A percentile compares a stretch with the other conserved stretches of the same genome.
phyloP scores from a whole-genome alignment of 768 basidiomycete species.

The Kwoniella dendrophila region DNA sequence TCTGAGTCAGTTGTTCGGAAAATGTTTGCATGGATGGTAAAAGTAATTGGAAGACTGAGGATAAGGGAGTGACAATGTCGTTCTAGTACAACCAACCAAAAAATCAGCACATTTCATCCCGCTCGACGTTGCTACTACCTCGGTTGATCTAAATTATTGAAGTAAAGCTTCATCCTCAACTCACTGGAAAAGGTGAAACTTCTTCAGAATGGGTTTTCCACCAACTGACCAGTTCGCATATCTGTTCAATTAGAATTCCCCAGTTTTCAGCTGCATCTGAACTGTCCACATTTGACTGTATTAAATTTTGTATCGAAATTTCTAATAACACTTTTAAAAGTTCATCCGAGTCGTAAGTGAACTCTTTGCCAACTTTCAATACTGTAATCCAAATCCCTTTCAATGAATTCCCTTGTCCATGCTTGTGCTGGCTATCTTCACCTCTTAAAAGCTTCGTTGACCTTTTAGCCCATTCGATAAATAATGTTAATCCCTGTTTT shows the following conservation, averaged over 20 bases:
- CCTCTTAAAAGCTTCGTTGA: too few relatives aligned
- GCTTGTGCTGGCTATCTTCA: too few relatives aligned
- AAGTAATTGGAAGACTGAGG: not conserved
- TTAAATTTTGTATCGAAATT: constrained; percentile 5
- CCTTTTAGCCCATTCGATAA: constrained; percentile 9
- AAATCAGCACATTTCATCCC: constrained; percentile 4
- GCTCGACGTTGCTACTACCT: too few relatives aligned
- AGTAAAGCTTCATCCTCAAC: constrained; percentile 5
- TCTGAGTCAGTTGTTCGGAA: constrained; percentile 4
- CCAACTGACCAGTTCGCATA: constrained; percentile 23
- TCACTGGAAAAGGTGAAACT: constrained; percentile 27
- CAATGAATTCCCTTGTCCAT: not conserved
- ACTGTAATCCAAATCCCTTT: not conserved
- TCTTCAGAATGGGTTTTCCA: constrained; percentile 22
- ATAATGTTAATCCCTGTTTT: constrained; percentile 8
- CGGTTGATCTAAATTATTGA: not conserved
- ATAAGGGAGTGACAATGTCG: not conserved
- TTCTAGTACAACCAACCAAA: not conserved
- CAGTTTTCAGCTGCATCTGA: constrained; percentile 3
- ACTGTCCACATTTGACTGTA: not conserved
- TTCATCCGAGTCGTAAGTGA: constrained; percentile 1
- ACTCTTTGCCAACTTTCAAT: constrained; percentile 1
- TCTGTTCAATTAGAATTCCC: constrained; percentile 16
- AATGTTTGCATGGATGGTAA: constrained; percentile 1
- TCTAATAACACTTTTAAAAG: constrained; percentile 18